Percentiles rank a stretch among this genome's conserved stretches.
phyloP scores from a whole-genome alignment of 2,329 filamentous ascomycete species.

The Pseudophaeomoniella oleicola region DNA sequence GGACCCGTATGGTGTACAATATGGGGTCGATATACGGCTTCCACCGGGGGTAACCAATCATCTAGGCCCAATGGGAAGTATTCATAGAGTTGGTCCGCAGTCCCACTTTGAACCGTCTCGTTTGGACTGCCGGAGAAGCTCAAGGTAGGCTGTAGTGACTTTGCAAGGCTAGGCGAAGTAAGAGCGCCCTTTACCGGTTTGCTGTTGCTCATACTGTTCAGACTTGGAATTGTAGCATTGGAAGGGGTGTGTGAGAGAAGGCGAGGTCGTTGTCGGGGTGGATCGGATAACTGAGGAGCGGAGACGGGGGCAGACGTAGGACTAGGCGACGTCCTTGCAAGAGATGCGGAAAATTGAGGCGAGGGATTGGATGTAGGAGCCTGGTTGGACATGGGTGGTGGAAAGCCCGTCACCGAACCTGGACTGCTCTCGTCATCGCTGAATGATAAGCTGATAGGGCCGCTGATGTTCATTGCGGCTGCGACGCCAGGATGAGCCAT shows the following conservation, averaged over 20 bases:
- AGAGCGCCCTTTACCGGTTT: background rate
- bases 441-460: constrained; percentile 13
- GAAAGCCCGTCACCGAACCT: background rate
- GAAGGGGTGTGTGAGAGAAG: constrained; percentile 7
- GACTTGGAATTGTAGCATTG: background rate
- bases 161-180: background rate
- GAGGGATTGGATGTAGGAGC: constrained; percentile 14
- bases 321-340: background rate
- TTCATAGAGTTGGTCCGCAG: constrained; percentile 72
- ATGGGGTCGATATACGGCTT: constrained; percentile 80
- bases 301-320: background rate
- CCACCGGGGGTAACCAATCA: constrained; percentile 81
- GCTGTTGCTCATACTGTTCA: background rate
- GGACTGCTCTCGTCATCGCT: constrained; percentile 12
- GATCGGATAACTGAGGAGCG: background rate
- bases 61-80: constrained; percentile 87
- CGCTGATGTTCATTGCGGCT: constrained; percentile 1
- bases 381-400: constrained; percentile 5
- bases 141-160: background rate
- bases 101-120: constrained; percentile 1
- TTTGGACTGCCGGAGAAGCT: background rate
- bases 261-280: constrained; percentile 3
- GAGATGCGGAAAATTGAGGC: constrained; percentile 6
- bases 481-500: constrained; percentile 1
- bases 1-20: constrained; percentile 76